phyloP scores from a whole-genome alignment of 1,139 yeast genomes.

The Kodamaea ohmeri region DNA sequence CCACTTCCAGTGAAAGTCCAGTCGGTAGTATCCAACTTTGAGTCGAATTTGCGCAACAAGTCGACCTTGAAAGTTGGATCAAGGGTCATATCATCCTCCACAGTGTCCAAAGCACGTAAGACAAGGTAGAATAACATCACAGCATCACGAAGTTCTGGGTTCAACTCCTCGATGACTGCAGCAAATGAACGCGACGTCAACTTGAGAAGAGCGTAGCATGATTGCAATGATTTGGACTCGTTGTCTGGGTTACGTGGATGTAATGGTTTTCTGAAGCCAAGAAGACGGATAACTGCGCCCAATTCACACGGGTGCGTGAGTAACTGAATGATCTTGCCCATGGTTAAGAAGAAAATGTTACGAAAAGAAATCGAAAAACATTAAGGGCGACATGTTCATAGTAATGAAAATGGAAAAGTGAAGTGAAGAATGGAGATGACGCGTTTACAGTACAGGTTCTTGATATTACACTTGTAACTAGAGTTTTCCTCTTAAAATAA shows the following conservation, averaged over 20 bases:
- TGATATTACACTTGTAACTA: too few species aligned
- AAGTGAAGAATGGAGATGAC: too few species aligned
- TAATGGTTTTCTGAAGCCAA: conserved; percentile 51
- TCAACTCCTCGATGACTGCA: conserved; percentile 85
- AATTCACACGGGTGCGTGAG: conserved; percentile 71
- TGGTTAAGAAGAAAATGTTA: conserved; percentile 18
- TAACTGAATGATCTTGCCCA: conserved; percentile 69
- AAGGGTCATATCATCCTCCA: conserved; percentile 94
- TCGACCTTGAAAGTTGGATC: conserved; percentile 71
- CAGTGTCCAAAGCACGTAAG: conserved; percentile 88
- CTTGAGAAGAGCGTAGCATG: conserved; percentile 68
- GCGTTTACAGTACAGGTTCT: too few species aligned
- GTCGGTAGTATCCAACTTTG: conserved; percentile 57
- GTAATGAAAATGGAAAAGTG: too few species aligned
- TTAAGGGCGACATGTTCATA: too few species aligned
- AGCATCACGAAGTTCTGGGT: conserved; percentile 83
- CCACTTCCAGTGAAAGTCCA: conserved; percentile 76
- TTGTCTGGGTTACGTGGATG: conserved; percentile 48
- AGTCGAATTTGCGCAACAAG: conserved; percentile 64
- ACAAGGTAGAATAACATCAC: conserved; percentile 82
- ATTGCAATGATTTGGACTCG: conserved; percentile 47
- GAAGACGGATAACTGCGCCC: conserved; percentile 61
- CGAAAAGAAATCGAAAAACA: background rate
- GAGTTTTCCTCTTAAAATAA: too few species aligned
- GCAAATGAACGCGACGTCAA: conserved; percentile 87